phyloP scores from a whole-genome alignment of 352 stramenopile species.

The Phytophthora fragariaefolia region DNA sequence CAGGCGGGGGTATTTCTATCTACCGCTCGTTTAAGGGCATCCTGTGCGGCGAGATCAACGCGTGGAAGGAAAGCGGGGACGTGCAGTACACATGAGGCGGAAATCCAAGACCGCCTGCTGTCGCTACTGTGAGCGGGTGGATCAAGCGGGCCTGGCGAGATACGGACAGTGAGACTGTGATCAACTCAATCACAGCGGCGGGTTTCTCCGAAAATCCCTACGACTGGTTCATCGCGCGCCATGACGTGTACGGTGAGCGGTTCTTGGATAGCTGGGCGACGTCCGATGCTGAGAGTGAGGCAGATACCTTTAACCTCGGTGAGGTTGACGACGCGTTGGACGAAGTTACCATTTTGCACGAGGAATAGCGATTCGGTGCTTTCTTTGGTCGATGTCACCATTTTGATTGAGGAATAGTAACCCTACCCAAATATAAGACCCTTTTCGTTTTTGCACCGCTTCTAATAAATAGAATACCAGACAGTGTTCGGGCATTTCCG shows the following conservation, averaged over 20 bases:
- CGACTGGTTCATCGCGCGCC: conserved; percentile 22
- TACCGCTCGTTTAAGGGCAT: conserved; percentile 21
- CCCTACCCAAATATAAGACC: too few species aligned
- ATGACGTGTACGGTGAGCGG: conserved; percentile 10
- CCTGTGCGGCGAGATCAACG: conserved; percentile 16
- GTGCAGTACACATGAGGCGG: conserved; percentile 15
- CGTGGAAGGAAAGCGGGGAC: conserved; percentile 19
- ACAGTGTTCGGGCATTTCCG: too few species aligned
- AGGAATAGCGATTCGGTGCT: too few species aligned
- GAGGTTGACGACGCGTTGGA: too few species aligned
- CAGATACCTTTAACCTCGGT: too few species aligned
- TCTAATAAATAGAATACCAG: too few species aligned
- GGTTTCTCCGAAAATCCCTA: conserved; percentile 13
- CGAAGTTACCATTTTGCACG: too few species aligned
- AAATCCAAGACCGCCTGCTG: conserved; percentile 14
- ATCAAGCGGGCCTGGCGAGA: conserved; percentile 1
- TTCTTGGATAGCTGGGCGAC: conserved; percentile 10
- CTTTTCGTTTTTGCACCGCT: too few species aligned
- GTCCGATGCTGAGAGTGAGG: too few species aligned
- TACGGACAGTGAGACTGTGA: conserved; percentile 12
- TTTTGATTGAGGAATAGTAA: too few species aligned
- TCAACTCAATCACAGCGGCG: conserved; percentile 8
- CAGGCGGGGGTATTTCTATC: conserved; percentile 14
- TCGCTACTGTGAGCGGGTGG: conserved; percentile 12
- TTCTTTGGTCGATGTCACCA: too few species aligned